Base-by-base conservation (phyloP, 2,329 filamentous ascomycete species). In the Pseudocercospora macadamiae region DNA sequence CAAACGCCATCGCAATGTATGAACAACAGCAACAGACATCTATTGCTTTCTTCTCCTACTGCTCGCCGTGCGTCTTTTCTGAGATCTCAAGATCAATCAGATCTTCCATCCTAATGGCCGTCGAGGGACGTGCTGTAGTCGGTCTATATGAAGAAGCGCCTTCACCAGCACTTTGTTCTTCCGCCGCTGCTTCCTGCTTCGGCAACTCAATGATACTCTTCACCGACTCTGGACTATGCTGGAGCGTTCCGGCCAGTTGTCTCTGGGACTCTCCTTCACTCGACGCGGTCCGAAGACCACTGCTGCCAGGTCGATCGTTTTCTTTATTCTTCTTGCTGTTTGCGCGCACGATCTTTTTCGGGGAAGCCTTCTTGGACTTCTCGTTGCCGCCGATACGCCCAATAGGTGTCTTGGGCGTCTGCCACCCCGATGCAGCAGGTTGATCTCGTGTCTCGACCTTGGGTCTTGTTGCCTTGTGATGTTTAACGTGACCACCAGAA, bases 351-450 rank as follows among this genome's bases (percentile, higher is more conserved):
- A 61, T 19, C 55, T 71, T 71, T 30, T 62, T 68, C 12, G 70
- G 70, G 59, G 66, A 70, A 36, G 63, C 62, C 37, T 60, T 59
- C 42, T 57, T 54, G 37, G 62, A 63, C 18, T 60, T 62, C 10
- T 67, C 67, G 25, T 64, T 67, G 2, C 65, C 66, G 12, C 64
- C 63, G 44, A 62, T 64, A 21, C 62, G 55, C 3, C 61, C 66
- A n/a, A 68, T 60, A 0, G 67, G 66, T n/a, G 67, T 68, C 52
- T 63, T 62, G 7, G 67, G 64, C 0, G 64, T 60, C 36, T 61
- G 59, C 63, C 60, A 64, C 10, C 59, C 64, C 19, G 52, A 45
- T 1, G 34, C 30, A 25, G 49, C 26, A 1, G 36, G 57, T 25
- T 36, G 45, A 10, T 59, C 59, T 57, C 55, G 58, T 8, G 36